These are phyloP conservation scores for Spongispora temasekensis DNA, from an alignment of 1,284 basidiomycete genomes.

Conservation along the genomic window DNA sequence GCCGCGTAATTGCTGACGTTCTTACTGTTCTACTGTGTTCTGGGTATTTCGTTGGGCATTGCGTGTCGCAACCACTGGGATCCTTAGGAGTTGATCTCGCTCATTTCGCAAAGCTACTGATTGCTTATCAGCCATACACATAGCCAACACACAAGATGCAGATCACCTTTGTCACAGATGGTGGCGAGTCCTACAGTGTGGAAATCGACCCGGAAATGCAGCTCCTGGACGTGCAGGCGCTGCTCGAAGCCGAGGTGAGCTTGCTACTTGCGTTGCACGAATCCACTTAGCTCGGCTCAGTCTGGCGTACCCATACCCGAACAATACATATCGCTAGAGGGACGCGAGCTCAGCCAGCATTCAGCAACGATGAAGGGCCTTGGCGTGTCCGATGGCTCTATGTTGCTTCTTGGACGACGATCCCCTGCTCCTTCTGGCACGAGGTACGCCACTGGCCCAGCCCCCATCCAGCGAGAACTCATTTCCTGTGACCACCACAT, in stretches of 20 bases:
- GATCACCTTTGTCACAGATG: slow-evolving; percentile 78
- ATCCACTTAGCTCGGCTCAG: slow-evolving; percentile 37
- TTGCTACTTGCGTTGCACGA: neutral
- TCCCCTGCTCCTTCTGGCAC: slow-evolving; percentile 53
- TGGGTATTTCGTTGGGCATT: slow-evolving; percentile 23
- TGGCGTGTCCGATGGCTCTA: slow-evolving; percentile 63
- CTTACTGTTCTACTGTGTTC: slow-evolving; percentile 28
- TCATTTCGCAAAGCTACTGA: no score
- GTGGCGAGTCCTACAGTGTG: slow-evolving; percentile 73
- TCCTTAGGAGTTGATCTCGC: no score
- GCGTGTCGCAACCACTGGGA: slow-evolving; percentile 15
- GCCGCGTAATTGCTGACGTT: no score
- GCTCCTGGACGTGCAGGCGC: slow-evolving; percentile 84
- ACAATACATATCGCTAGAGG: slow-evolving; percentile 69
- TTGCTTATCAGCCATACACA: slow-evolving; percentile 12
- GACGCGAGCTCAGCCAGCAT: slow-evolving; percentile 60
- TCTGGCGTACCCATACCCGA: slow-evolving; percentile 69
- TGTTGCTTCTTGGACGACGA: slow-evolving; percentile 68
- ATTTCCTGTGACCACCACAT: no score
- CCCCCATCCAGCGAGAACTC: no score
- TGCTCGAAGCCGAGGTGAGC: slow-evolving; percentile 87
- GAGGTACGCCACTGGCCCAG: slow-evolving; percentile 47
- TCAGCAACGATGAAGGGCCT: slow-evolving; percentile 67
- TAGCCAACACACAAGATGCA: slow-evolving; percentile 46
- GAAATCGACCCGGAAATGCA: slow-evolving; percentile 90